phyloP scores from a whole-genome alignment of 768 basidiomycete species.

The Boletus rubescentipes region DNA sequence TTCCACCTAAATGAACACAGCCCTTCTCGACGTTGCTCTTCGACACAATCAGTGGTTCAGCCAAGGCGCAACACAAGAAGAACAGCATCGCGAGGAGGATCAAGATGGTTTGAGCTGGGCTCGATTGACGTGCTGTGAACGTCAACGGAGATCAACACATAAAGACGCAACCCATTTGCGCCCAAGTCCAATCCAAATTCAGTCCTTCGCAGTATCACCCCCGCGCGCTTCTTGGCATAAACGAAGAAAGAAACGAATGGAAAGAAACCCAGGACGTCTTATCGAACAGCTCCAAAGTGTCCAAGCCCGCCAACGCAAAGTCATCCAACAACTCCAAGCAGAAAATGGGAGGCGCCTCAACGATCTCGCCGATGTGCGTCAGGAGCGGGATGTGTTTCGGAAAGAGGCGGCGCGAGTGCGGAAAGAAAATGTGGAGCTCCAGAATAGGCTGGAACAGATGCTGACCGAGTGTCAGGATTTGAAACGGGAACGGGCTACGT shows the following conservation, averaged over 20 bases:
- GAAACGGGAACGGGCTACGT: slow-evolving; percentile 20
- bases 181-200: too few species aligned
- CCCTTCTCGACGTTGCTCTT: too few species aligned
- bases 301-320: slow-evolving; percentile 23
- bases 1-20: too few species aligned
- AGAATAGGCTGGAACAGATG: slow-evolving; percentile 19
- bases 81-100: neutral
- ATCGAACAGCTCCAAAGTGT: slow-evolving; percentile 27
- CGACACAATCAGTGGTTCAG: too few species aligned
- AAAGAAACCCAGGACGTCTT: slow-evolving; percentile 13
- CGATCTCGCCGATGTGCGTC: slow-evolving; percentile 28
- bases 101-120: neutral
- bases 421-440: slow-evolving; percentile 23
- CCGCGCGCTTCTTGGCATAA: neutral
- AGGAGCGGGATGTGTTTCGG: slow-evolving; percentile 26
- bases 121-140: neutral
- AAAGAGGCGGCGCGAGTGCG: slow-evolving; percentile 20
- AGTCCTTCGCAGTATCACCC: neutral
- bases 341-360: slow-evolving; percentile 23
- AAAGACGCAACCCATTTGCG: neutral
- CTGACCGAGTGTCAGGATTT: slow-evolving; percentile 20
- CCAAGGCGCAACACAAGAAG: neutral
- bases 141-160: neutral
- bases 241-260: neutral
- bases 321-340: slow-evolving; percentile 27